Conservation (phyloP, 139 green algal species). For the Chlorella sp. region DNA sequence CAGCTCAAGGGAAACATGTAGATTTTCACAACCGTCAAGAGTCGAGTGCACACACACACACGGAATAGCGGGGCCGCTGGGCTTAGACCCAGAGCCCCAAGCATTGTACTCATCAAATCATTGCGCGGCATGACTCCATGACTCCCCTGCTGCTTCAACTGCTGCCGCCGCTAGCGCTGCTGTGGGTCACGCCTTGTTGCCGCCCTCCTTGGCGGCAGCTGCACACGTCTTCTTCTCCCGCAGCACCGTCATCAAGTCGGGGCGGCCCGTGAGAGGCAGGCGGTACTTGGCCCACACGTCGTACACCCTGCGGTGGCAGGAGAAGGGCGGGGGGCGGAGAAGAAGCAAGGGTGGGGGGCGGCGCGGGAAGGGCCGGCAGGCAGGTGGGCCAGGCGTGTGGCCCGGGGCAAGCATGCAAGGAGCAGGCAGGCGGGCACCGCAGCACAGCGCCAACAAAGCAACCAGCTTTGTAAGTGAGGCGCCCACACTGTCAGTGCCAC, state of each 20-base stretch:
- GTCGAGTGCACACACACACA: no score
- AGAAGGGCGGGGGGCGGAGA: neutral
- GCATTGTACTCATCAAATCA: no score
- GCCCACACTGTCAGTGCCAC: neutral
- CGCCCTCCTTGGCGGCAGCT: neutral
- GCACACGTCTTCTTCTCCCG: conserved; percentile 53
- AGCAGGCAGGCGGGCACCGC: neutral
- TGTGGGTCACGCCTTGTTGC: neutral
- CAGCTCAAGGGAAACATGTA: no score
- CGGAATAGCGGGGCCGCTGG: no score
- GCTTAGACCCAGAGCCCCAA: no score
- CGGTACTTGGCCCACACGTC: conserved; percentile 86
- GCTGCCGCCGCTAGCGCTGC: neutral
- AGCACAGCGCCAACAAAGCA: neutral
- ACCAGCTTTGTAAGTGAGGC: neutral
- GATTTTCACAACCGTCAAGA: no score
- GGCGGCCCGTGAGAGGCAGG: conserved; percentile 76
- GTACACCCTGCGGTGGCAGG: conserved; percentile 77
- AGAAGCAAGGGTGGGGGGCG: no score
- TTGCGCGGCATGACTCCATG: no score
- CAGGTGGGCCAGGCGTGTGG: neutral
- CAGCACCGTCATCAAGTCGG: conserved; percentile 54
- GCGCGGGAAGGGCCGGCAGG: neutral
- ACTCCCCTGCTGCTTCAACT: no score
- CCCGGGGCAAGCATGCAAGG: neutral